Evolutionary conservation across 148 eudicot species (phyloP).

Genomic region (Vaccinium macrocarpon): DNA sequence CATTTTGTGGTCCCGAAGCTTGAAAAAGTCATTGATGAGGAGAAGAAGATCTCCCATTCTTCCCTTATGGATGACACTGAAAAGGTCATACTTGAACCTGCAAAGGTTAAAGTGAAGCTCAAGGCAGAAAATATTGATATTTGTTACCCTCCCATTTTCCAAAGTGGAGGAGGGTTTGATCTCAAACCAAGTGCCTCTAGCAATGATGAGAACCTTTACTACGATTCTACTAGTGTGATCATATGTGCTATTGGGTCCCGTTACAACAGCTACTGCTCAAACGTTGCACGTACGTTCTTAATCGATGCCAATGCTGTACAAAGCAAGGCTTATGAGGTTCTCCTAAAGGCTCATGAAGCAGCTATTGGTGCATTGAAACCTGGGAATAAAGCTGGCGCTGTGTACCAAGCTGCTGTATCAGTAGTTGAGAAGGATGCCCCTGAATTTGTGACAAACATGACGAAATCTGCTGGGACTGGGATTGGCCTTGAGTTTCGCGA

Average conservation of each 20-base stretch:
- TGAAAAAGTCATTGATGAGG: slow-evolving; percentile 62
- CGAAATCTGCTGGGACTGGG: slow-evolving; percentile 65
- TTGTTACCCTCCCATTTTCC: slow-evolving; percentile 66
- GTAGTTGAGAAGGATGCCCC: slow-evolving; percentile 57
- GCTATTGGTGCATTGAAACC: slow-evolving; percentile 51
- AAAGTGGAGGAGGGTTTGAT: slow-evolving; percentile 64
- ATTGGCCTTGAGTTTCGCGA: slow-evolving; percentile 67
- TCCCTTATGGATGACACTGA: slow-evolving; percentile 56
- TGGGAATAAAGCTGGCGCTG: slow-evolving; percentile 44
- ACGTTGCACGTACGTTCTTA: slow-evolving; percentile 48
- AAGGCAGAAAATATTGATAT: slow-evolving; percentile 65
- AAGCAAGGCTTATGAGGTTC: slow-evolving; percentile 59
- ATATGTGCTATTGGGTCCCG: slow-evolving; percentile 59
- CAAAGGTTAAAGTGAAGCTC: slow-evolving; percentile 43
- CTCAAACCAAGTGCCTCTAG: slow-evolving; percentile 58
- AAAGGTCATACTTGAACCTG: slow-evolving; percentile 47
- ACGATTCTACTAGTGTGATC: slow-evolving; percentile 57
- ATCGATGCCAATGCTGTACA: slow-evolving; percentile 48
- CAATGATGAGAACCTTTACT: slow-evolving; percentile 49
- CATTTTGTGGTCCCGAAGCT: slow-evolving; percentile 54
- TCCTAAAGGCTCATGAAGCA: slow-evolving; percentile 62
- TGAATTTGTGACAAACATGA: slow-evolving; percentile 40
- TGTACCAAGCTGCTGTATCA: slow-evolving; percentile 44
- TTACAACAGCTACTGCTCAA: slow-evolving; percentile 57
- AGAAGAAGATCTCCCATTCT: slow-evolving; percentile 55